phyloP scores from a whole-genome alignment of 805 yeast species.

The Metschnikowia amazonensis region DNA sequence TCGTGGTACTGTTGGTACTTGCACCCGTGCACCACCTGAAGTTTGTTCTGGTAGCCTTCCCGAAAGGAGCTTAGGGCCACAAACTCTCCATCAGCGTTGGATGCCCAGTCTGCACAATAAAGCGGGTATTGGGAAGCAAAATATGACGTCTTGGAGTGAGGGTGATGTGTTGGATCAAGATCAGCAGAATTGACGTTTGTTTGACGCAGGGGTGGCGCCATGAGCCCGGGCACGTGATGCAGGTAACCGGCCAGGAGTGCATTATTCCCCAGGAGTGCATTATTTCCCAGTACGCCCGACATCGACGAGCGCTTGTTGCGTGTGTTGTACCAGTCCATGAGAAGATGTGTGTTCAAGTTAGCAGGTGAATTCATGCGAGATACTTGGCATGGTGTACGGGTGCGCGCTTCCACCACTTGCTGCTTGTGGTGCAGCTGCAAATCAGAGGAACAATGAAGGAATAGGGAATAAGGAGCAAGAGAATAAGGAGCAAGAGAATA shows the following conservation, averaged over 20 bases:
- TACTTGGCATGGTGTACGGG: not conserved
- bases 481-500: no score
- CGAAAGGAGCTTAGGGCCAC: slow-evolving; percentile 73
- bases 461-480: no score
- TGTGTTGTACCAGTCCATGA: slow-evolving; percentile 18
- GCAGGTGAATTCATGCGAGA: not conserved
- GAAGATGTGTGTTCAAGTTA: not conserved
- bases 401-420: not conserved
- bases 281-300: slow-evolving; percentile 7
- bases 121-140: slow-evolving; percentile 27
- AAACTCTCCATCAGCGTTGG: slow-evolving; percentile 34
- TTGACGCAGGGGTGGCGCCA: not conserved
- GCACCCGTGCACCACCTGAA: slow-evolving; percentile 45
- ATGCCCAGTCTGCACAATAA: slow-evolving; percentile 36
- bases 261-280: not conserved
- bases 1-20: slow-evolving; percentile 22
- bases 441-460: not conserved
- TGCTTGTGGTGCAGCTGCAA: not conserved
- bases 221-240: not conserved
- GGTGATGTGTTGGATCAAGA: not conserved
- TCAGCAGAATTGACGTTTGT: not conserved
- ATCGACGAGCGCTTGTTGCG: slow-evolving; percentile 17
- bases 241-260: not conserved
- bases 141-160: slow-evolving; percentile 9
- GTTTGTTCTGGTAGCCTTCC: slow-evolving; percentile 69